Conservation (phyloP, 805 yeast genomes). For the Yamadazyma olivae region DNA sequence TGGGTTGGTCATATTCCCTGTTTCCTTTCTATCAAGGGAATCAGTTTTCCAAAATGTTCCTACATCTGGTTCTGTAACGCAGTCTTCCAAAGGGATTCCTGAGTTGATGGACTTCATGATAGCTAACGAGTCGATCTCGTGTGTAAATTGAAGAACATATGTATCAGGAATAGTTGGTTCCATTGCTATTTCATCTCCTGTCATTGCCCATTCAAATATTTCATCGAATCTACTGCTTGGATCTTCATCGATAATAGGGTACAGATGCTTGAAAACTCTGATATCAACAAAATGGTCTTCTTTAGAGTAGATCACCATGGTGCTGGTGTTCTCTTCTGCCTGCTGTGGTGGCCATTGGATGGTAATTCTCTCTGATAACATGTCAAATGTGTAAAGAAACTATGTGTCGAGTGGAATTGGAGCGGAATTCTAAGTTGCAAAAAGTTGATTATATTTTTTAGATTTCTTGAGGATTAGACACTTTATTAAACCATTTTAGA, state of each 20-base stretch:
- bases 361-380: slow-evolving; percentile 46
- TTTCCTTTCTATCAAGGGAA: slow-evolving; percentile 45
- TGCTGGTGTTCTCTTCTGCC: slow-evolving; percentile 43
- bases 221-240: slow-evolving; percentile 16
- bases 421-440: slow-evolving; percentile 9
- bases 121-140: slow-evolving; percentile 41
- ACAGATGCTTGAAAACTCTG: slow-evolving; percentile 22
- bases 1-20: slow-evolving; percentile 48
- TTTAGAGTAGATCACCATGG: slow-evolving; percentile 48
- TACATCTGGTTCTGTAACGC: slow-evolving; percentile 34
- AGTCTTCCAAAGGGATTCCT: slow-evolving; percentile 28
- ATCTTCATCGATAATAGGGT: slow-evolving; percentile 12
- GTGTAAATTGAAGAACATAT: slow-evolving; percentile 36
- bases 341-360: slow-evolving; percentile 50
- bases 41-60: slow-evolving; percentile 43
- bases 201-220: slow-evolving; percentile 56
- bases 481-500: no score
- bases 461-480: no score
- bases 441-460: no score
- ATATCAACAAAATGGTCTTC: slow-evolving; percentile 47
- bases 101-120: slow-evolving; percentile 24
- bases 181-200: slow-evolving; percentile 42
- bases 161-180: slow-evolving; percentile 25
- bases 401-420: slow-evolving; percentile 1
- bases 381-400: slow-evolving; percentile 8